Conservation (phyloP, 2,329 filamentous ascomycete genomes). For the Alternaria triticimaculans region DNA sequence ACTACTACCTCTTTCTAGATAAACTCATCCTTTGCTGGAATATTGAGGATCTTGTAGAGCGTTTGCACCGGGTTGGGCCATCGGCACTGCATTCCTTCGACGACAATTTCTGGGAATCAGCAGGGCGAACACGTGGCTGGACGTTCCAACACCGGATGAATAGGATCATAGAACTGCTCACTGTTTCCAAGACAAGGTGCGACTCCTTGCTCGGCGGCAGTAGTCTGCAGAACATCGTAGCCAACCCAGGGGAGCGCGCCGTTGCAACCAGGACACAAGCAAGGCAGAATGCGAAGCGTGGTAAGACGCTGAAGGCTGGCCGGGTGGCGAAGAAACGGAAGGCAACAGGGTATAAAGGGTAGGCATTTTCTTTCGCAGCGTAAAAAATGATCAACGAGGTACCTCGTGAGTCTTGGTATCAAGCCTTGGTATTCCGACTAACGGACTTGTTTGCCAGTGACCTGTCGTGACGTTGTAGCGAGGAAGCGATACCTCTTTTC, state of each 20-base stretch:
- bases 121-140: not conserved
- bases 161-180: conserved; percentile 1
- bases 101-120: not conserved
- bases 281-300: not conserved
- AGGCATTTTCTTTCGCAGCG: not conserved
- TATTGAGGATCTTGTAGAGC: not conserved
- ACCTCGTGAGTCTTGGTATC: not conserved
- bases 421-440: not conserved
- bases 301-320: not conserved
- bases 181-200: conserved; percentile 5
- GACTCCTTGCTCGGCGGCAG: conserved; percentile 1
- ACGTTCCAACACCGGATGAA: conserved; percentile 1
- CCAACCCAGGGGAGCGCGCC: not conserved
- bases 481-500: not conserved
- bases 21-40: conserved; percentile 7
- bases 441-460: not conserved
- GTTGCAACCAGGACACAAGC: not conserved
- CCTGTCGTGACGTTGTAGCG: not conserved
- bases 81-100: not conserved
- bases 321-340: not conserved
- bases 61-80: not conserved
- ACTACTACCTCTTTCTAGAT: not conserved
- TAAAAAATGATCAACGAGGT: not conserved
- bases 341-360: not conserved
- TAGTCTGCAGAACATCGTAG: conserved; percentile 5